Percentiles rank a stretch among this genome's conserved stretches.
phyloP scores from a whole-genome alignment of 768 basidiomycete species.

The Tricholoma matsutake region DNA sequence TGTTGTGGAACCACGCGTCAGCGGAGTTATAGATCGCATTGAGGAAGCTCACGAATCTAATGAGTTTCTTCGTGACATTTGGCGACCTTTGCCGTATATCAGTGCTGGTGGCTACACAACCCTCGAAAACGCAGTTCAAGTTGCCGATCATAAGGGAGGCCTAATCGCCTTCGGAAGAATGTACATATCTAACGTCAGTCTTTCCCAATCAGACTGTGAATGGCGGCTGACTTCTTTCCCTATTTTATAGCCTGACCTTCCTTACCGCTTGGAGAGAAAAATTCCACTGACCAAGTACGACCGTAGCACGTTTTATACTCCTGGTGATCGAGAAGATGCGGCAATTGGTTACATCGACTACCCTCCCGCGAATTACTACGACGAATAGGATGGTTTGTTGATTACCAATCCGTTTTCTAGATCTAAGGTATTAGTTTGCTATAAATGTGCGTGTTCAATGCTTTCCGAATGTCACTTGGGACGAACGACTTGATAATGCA shows the following conservation, averaged over 20 bases:
- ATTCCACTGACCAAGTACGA: conserved; percentile 28
- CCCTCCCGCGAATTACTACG: conserved; percentile 5
- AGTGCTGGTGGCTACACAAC: conserved; percentile 33
- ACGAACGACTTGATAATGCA: too few species aligned
- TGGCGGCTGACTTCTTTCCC: not conserved
- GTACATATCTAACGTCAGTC: conserved; percentile 32
- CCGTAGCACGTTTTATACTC: conserved; percentile 29
- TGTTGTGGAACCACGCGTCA: conserved; percentile 12
- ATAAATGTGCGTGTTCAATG: too few species aligned
- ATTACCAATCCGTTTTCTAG: too few species aligned
- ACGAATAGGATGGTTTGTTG: too few species aligned
- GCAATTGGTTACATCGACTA: conserved; percentile 33
- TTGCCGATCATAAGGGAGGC: conserved; percentile 30
- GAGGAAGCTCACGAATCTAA: conserved; percentile 4
- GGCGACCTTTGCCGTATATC: conserved; percentile 21
- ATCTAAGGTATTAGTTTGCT: too few species aligned
- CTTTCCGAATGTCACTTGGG: too few species aligned
- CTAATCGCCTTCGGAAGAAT: conserved; percentile 29
- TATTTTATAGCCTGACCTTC: conserved; percentile 37
- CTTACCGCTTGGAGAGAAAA: conserved; percentile 26
- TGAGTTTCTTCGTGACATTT: conserved; percentile 8
- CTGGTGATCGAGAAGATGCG: conserved; percentile 16
- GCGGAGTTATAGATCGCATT: not conserved
- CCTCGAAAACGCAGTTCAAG: conserved; percentile 27
- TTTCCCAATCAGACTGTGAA: conserved; percentile 4